Evolutionary conservation across 306 rosid genomes (phyloP).

Genomic region (Oxytropis ochrocephala): DNA sequence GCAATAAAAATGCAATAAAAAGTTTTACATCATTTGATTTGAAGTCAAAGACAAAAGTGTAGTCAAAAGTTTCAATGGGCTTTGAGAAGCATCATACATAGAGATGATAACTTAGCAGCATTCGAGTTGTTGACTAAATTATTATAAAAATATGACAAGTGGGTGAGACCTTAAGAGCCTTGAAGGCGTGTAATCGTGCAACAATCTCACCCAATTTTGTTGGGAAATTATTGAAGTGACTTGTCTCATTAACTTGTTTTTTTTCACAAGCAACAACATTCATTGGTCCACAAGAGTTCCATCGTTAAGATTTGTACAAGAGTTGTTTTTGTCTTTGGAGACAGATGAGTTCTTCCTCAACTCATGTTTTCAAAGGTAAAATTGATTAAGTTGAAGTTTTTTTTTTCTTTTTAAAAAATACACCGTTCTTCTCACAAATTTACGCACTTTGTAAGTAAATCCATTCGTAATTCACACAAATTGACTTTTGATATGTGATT

Average conservation of each 20-base stretch:
- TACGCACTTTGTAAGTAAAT: too few species aligned
- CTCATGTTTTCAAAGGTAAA: too few species aligned
- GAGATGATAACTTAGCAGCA: conserved; percentile 17
- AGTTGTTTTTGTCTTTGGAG: too few species aligned
- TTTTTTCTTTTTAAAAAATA: too few species aligned
- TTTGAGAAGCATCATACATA: not conserved
- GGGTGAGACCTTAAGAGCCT: not conserved
- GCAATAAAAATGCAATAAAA: not conserved
- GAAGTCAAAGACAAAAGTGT: conserved; percentile 2
- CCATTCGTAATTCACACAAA: too few species aligned
- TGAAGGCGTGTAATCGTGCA: conserved; percentile 13
- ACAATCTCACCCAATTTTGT: conserved; percentile 24
- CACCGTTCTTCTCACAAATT: too few species aligned
- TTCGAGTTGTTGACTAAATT: conserved; percentile 7
- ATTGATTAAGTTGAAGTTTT: too few species aligned
- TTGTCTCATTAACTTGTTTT: not conserved
- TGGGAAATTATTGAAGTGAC: not conserved
- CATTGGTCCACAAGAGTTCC: too few species aligned
- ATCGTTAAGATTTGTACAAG: too few species aligned
- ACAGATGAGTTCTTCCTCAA: too few species aligned
- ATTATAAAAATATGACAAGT: not conserved
- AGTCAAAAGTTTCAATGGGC: conserved; percentile 22
- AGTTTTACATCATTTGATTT: not conserved
- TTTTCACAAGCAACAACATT: not conserved
- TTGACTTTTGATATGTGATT: too few species aligned